phyloP scores from a whole-genome alignment of 768 basidiomycete species.

The Cystofilobasidium ferigula region DNA sequence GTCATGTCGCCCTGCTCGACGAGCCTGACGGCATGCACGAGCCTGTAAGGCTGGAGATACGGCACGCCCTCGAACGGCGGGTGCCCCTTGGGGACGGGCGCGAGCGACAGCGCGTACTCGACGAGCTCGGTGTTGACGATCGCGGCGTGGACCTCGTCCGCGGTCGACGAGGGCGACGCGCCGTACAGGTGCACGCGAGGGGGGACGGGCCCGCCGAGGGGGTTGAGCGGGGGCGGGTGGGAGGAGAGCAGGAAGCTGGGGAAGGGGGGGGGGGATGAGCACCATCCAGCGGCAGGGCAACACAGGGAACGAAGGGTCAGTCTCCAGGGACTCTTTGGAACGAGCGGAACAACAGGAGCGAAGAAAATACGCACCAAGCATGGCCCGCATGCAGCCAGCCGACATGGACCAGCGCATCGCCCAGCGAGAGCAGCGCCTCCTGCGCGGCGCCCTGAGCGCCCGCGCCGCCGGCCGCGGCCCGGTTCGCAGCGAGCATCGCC shows the following conservation, averaged over 20 bases:
- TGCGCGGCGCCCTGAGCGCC: no score
- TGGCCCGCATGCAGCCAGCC: slow-evolving; percentile 78
- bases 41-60: slow-evolving; percentile 75
- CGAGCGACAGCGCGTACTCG: slow-evolving; percentile 77
- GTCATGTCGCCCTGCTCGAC: slow-evolving; percentile 73
- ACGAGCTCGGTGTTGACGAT: slow-evolving; percentile 78
- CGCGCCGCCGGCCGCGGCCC: slow-evolving; percentile 53
- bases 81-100: slow-evolving; percentile 65
- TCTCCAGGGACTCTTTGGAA: neutral
- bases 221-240: slow-evolving; percentile 62
- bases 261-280: neutral
- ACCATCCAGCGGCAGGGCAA: no score
- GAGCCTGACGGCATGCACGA: slow-evolving; percentile 62
- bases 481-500: slow-evolving; percentile 66
- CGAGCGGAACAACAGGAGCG: neutral
- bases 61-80: slow-evolving; percentile 72
- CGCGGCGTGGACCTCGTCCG: slow-evolving; percentile 50
- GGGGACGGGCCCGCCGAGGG: slow-evolving; percentile 54
- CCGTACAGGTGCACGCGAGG: slow-evolving; percentile 54
- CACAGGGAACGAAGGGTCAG: no score
- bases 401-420: slow-evolving; percentile 63
- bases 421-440: slow-evolving; percentile 66
- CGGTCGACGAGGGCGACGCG: neutral
- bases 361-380: slow-evolving; percentile 56
- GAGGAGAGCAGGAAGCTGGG: slow-evolving; percentile 74